Evolutionary conservation across 31 red algal genomes (phyloP).

Genomic region (Bonnemaisonia californica): DNA sequence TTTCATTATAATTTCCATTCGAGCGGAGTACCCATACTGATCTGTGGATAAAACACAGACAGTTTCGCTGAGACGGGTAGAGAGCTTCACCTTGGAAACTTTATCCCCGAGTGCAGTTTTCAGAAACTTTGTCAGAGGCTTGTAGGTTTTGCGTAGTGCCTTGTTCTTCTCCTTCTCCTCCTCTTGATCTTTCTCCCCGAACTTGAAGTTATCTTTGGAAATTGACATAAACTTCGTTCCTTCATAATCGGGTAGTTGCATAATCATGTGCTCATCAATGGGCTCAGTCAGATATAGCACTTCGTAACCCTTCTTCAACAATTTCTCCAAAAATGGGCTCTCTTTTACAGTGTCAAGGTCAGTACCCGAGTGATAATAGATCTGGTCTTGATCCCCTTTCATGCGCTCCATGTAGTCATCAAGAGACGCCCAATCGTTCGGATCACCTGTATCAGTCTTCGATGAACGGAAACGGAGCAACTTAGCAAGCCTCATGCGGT

Average conservation of each 20-base stretch:
- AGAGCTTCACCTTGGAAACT: constrained; percentile 89
- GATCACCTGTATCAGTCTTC: constrained; percentile 70
- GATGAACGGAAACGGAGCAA: constrained; percentile 89
- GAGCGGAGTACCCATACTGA: constrained; percentile 90
- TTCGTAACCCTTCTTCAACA: constrained; percentile 88
- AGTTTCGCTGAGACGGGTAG: constrained; percentile 72
- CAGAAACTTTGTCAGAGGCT: constrained; percentile 86
- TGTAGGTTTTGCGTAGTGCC: constrained; percentile 67
- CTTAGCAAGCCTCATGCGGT: constrained; percentile 78
- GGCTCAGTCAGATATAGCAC: constrained; percentile 91
- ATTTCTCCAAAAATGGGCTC: constrained; percentile 92
- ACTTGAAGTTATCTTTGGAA: constrained; percentile 92
- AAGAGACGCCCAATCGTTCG: constrained; percentile 85
- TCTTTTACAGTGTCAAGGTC: constrained; percentile 63
- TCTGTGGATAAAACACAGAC: constrained; percentile 84
- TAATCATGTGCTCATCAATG: constrained; percentile 96
- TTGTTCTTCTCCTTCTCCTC: constrained; percentile 81
- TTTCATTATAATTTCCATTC: constrained; percentile 92
- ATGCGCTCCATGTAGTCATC: constrained; percentile 90
- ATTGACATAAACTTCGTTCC: constrained; percentile 90
- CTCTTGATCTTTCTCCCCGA: constrained; percentile 89
- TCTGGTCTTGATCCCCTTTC: constrained; percentile 94
- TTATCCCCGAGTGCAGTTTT: constrained; percentile 78
- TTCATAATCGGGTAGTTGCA: constrained; percentile 87
- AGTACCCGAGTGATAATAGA: constrained; percentile 90